Base-by-base conservation (phyloP, 2,329 filamentous ascomycete species). In the Fusarium sp. region DNA sequence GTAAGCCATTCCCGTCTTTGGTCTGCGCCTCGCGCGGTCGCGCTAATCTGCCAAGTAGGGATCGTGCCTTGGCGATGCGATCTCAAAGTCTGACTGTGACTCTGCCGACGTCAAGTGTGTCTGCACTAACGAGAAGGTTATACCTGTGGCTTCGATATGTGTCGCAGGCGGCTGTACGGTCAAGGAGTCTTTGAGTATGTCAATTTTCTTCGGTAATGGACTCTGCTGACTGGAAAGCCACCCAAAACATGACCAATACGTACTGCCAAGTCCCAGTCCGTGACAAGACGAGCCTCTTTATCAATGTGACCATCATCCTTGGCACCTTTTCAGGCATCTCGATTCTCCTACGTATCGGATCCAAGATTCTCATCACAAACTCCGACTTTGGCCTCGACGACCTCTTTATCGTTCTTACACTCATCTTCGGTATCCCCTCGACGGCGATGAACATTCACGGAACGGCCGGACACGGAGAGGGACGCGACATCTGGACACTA, bases 101-200 rank as follows among this genome's bases (percentile, higher is more conserved):
- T 64, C 64, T 11, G 68, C 70, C 54, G 72, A 80, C 59, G 59
- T 71, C 32, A 68, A 63, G 3, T 79, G 78, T 50, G 65, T 79
- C n/a, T 63, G 60, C 45, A 63, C 54, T 34, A 39, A 37, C 16
- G 34, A 58, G 8, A 37, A 58, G 8, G 74, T 77, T 8, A 58
- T 58, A 5, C 54, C 54, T 0, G 66, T 66, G 23, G 76, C 76
- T 18, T 65, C 71, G 6, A 25, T 72, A 7, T 80, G 78, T 35
- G 69, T 77, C 9, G 66, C 68, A 1, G 54, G 65, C 23, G 72
- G 58, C 14, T 80, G 78, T 60, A 66, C 73, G 5, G 39, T 73
- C 18, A 76, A 70, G 54, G 67, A 77, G 7, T 30, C 59, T 18
- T 56, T 76, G 4, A 66, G 76, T 77, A 70, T 54, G 74, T 59